Base-by-base conservation (phyloP, 2,329 filamentous ascomycete genomes). In the Nemania sp. region DNA sequence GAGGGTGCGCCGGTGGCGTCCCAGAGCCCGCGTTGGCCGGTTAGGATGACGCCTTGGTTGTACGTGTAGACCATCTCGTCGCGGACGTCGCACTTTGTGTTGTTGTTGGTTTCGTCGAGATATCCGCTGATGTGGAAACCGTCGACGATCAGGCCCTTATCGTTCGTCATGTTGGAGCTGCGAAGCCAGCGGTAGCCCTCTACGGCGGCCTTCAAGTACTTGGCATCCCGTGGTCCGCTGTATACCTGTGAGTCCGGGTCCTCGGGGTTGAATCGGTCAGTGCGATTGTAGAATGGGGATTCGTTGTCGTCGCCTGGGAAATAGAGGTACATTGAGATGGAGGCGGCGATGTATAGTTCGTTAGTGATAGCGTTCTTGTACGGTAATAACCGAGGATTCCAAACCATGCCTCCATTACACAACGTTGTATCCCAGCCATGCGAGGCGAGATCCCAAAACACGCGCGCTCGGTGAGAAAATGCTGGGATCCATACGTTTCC, bases 331-430 rank as follows among this genome's bases (percentile, higher is more conserved):
- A 98, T 98, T 61, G 87, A 88, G 41, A 95, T 87, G 24, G 92
- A 96, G 0, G 93, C 93, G 0, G 94, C 86, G 68, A 98, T 93
- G 81, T 88, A 98, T 0, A 98, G 87, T 77, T 98, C 89, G 76
- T 98, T 98, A 32, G 95, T 98, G 74, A 98, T 97, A 70, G 95
- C 93, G 76, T 98, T 98, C 78, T 98, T 98, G 83, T 98, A 98
- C 0, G 94, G 93, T 45, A 86, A 80, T 29, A 95, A 82, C 41
- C 88, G 87, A 2, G 93, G 93, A 72, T 92, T 97, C 95, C 95
- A 98, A 15, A 89, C 87, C 92, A 98, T 97, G 52, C 95, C 95
- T 24, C 95, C 95, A 4, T 87, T 87, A 75, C 95, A 98, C 5
- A 97, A 86, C 26, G 84, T 85, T 24, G 88, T 91, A 76, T 97